Evolutionary conservation across 768 basidiomycete species (phyloP), one percentile per base, ranked within the genome.

Genomic region (Tricholoma sp.): DNA sequence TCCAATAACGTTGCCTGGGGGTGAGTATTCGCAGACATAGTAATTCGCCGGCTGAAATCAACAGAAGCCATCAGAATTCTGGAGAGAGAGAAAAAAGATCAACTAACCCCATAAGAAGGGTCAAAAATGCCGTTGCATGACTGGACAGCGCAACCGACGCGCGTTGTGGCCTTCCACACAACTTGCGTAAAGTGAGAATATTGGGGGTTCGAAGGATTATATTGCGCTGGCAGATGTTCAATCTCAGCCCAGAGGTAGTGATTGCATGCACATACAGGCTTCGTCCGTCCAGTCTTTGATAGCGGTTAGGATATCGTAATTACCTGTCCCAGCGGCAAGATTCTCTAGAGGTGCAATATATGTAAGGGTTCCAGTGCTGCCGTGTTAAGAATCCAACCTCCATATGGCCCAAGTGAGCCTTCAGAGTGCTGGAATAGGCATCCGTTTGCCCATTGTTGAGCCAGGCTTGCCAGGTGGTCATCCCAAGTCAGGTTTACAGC

Each of bases 171-270:
- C 68, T 89, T 89, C 88, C 88, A 90, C 7, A 90, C 86, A 5
- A 88, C 79, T 66, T 89, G 87, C 8, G 88, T 89, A 64, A 85
- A 90, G 66, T 90, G 88, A 49, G 85, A 86, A 15, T 79, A 62
- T 39, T 68, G 59, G 1, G 88, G 87, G 67, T 81, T 81, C 62
- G 63, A 75, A 34, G 85, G 70, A 61, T 84, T 61, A 65, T 87
- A 88, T 37, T 80, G 60, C 1, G 76, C 84, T 86, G 13, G 51
- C 18, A 17, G 55, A 49, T 42, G 28, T 50, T 50, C 2, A 11
- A 24, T 18, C 17, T 10, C 15, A n/a, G 3, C 6, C 6, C 15
- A 4, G 41, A 15, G 48, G 2, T 39, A 11, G 15, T 33, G 15
- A 41, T 29, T 9, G 20, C 11, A 6, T 53, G 53, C 59, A 82